A percentile compares a stretch with the other conserved stretches of the same genome.
Conservation (phyloP, 768 basidiomycete genomes). For the Pulveroboletus frians region DNA sequence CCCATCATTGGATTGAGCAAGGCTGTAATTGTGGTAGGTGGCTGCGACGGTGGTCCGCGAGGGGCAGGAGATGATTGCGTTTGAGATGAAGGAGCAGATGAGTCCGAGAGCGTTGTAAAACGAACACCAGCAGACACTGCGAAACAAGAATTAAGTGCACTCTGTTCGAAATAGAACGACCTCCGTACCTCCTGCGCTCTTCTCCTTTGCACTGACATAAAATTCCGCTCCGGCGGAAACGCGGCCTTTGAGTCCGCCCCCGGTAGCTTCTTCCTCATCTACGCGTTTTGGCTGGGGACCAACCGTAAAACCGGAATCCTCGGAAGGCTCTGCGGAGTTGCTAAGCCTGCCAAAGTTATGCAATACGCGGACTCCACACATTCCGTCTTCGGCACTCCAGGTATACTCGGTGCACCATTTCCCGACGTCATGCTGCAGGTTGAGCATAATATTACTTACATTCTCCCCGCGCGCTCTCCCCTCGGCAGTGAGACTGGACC, state of each 20-base stretch:
- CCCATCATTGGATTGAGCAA: slow-evolving; percentile 96
- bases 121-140: slow-evolving; percentile 88
- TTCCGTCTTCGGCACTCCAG: slow-evolving; percentile 89
- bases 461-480: slow-evolving; percentile 40
- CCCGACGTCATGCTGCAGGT: slow-evolving; percentile 87
- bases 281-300: slow-evolving; percentile 61
- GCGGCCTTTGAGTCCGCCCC: slow-evolving; percentile 85
- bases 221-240: slow-evolving; percentile 90
- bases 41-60: slow-evolving; percentile 47
- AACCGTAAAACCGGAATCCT: slow-evolving; percentile 23
- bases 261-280: slow-evolving; percentile 91
- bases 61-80: slow-evolving; percentile 32
- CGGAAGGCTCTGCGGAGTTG: slow-evolving; percentile 33
- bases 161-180: not conserved
- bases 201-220: slow-evolving; percentile 90
- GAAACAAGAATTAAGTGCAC: slow-evolving; percentile 4
- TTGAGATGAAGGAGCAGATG: slow-evolving; percentile 62
- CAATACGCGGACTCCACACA: slow-evolving; percentile 84
- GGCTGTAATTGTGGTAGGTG: slow-evolving; percentile 91
- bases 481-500: slow-evolving; percentile 42
- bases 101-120: slow-evolving; percentile 89
- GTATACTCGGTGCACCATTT: slow-evolving; percentile 92
- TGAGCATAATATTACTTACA: slow-evolving; percentile 72
- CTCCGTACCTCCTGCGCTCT: slow-evolving; percentile 75
- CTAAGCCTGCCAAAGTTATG: slow-evolving; percentile 86